Evolutionary conservation across 148 eudicot genomes (phyloP).

Genomic region (Camellia japonica): DNA sequence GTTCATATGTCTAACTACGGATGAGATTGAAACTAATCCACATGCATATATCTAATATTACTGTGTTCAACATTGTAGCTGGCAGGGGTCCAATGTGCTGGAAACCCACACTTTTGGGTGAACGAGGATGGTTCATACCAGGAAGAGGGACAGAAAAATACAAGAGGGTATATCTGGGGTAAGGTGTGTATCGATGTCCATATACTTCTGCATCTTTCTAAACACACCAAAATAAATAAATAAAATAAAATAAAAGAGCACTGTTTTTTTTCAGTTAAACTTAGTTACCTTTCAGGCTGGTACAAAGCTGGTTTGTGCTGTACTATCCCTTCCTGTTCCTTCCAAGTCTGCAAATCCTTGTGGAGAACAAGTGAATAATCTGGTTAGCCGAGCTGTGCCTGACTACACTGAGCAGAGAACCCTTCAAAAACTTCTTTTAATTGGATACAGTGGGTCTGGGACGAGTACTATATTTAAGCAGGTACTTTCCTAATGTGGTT

Average conservation of each 20-base stretch:
- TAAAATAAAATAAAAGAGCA: neutral
- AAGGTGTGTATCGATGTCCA: constrained; percentile 50
- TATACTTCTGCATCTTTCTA: neutral
- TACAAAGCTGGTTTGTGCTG: constrained; percentile 88
- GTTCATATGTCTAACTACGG: constrained; percentile 30
- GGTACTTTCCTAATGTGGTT: constrained; percentile 36
- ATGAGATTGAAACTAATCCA: constrained; percentile 1
- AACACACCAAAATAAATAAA: neutral
- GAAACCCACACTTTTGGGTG: constrained; percentile 99
- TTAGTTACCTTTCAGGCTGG: constrained; percentile 60
- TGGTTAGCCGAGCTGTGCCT: constrained; percentile 45
- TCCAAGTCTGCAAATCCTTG: constrained; percentile 52
- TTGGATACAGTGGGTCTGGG: constrained; percentile 85
- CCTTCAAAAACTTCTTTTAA: constrained; percentile 77
- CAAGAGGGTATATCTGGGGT: constrained; percentile 97
- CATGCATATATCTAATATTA: constrained; percentile 7
- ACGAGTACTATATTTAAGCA: constrained; percentile 95
- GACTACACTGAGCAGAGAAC: constrained; percentile 67
- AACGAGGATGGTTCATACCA: constrained; percentile 99
- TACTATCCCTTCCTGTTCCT: constrained; percentile 88
- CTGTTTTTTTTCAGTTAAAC: neutral
- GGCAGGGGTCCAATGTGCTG: constrained; percentile 99
- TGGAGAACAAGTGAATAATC: constrained; percentile 60
- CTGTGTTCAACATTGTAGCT: constrained; percentile 46
- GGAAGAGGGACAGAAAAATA: constrained; percentile 98